Evolutionary conservation across 176 grass and related monocot species (phyloP).

Genomic region (Luzula sylvatica): DNA sequence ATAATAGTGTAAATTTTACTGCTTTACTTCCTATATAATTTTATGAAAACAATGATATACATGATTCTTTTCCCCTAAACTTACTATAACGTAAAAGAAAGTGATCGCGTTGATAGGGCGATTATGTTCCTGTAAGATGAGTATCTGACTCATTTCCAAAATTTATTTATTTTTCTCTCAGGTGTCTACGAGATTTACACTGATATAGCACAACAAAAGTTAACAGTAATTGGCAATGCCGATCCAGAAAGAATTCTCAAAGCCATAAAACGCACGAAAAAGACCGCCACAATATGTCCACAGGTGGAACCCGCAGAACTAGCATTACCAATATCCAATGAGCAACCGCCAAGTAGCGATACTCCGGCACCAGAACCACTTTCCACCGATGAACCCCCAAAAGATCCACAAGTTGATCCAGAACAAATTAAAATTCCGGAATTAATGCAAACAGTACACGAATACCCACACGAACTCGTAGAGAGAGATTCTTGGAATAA

Average conservation of each 20-base stretch:
- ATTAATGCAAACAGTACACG: slow-evolving; percentile 33
- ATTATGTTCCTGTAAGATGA: too few species aligned
- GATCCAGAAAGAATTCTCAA: slow-evolving; percentile 64
- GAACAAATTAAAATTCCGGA: slow-evolving; percentile 11
- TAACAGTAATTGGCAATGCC: slow-evolving; percentile 58
- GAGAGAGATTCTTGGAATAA: slow-evolving; percentile 25
- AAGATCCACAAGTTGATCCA: slow-evolving; percentile 18
- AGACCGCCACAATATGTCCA: slow-evolving; percentile 49
- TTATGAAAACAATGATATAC: too few species aligned
- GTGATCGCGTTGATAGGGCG: too few species aligned
- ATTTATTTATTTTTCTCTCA: slow-evolving; percentile 20
- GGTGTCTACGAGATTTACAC: slow-evolving; percentile 51
- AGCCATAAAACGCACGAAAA: slow-evolving; percentile 77
- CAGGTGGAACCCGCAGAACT: slow-evolving; percentile 27
- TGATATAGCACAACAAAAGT: slow-evolving; percentile 57
- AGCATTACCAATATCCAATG: slow-evolving; percentile 11
- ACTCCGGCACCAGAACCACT: slow-evolving; percentile 19
- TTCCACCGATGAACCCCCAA: slow-evolving; percentile 7
- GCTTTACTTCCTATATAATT: too few species aligned
- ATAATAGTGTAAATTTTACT: too few species aligned
- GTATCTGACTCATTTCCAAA: too few species aligned
- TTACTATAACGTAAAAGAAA: too few species aligned
- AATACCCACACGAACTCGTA: slow-evolving; percentile 24
- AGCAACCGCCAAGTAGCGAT: slow-evolving; percentile 14
- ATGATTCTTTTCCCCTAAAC: too few species aligned